These are phyloP conservation scores for Adansonia madagascariensis DNA, from an alignment of 441 rosid species.

Conservation along the genomic window DNA sequence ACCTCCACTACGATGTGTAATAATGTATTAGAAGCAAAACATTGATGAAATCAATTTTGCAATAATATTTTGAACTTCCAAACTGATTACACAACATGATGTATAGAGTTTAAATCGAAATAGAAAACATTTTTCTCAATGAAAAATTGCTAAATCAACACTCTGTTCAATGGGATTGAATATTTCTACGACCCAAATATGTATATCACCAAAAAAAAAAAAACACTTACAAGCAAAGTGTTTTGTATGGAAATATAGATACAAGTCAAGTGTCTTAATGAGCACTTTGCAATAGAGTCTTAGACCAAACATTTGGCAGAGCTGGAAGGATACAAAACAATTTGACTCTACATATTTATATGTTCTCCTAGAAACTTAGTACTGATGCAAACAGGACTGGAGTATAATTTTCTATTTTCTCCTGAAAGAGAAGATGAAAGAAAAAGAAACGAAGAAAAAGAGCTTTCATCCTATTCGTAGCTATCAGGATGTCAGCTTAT, in stretches of 20 bases:
- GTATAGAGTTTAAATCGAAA: too few relatives aligned
- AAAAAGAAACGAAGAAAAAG: constrained; percentile 24
- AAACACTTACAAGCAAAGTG: not conserved
- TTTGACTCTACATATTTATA: constrained; percentile 28
- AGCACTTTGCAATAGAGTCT: not conserved
- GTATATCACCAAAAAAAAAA: not conserved
- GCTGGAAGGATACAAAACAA: constrained; percentile 38
- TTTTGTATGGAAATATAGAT: not conserved
- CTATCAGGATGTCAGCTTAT: constrained; percentile 36
- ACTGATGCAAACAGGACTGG: constrained; percentile 29
- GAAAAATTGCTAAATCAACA: too few relatives aligned
- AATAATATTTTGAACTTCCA: not conserved
- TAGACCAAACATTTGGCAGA: constrained; percentile 21
- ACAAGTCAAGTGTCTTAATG: not conserved
- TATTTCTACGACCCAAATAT: not conserved
- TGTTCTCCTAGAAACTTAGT: constrained; percentile 23
- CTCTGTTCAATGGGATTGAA: not conserved
- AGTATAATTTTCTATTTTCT: not conserved
- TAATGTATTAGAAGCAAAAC: not conserved
- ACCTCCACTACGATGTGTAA: not conserved
- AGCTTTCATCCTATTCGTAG: not conserved
- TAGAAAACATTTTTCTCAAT: too few relatives aligned
- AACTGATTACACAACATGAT: not conserved
- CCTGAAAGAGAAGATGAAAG: constrained; percentile 18
- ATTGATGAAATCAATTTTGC: not conserved